These are phyloP conservation scores for Aciculoconidium aculeatum DNA, from an alignment of 805 yeast genomes.

Conservation along the genomic window DNA sequence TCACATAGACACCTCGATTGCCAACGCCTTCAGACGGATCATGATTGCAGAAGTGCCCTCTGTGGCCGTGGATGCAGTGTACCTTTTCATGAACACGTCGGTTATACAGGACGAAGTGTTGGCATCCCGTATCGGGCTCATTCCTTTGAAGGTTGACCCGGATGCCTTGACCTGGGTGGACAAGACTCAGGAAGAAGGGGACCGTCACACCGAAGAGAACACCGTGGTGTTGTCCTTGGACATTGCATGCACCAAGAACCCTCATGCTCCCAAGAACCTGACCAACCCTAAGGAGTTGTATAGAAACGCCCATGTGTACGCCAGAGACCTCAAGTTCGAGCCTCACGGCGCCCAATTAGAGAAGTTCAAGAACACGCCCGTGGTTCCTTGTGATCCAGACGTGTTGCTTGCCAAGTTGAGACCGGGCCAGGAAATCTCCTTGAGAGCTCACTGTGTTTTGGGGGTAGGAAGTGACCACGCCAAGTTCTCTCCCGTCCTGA, in stretches of 20 bases:
- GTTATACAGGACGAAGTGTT: constrained; percentile 96
- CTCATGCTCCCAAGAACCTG: constrained; percentile 70
- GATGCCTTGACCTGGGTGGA: constrained; percentile 85
- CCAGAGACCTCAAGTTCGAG: constrained; percentile 81
- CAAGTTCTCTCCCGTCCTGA: constrained; percentile 93
- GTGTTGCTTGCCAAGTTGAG: constrained; percentile 86
- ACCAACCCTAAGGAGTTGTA: constrained; percentile 81
- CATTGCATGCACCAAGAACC: constrained; percentile 78
- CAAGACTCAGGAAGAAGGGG: constrained; percentile 51
- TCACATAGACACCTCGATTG: constrained; percentile 84
- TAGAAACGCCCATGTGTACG: constrained; percentile 81
- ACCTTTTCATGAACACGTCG: constrained; percentile 88
- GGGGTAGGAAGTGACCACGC: constrained; percentile 97
- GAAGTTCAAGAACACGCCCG: constrained; percentile 59
- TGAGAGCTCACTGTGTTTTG: constrained; percentile 83
- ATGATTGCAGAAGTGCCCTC: constrained; percentile 97
- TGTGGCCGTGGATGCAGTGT: constrained; percentile 90
- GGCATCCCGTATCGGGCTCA: constrained; percentile 89
- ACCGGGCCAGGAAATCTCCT: constrained; percentile 93
- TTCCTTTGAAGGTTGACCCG: constrained; percentile 89
- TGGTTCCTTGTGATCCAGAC: constrained; percentile 79
- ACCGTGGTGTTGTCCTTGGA: constrained; percentile 80
- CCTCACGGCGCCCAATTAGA: constrained; percentile 87
- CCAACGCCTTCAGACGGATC: constrained; percentile 94
- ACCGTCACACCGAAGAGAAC: constrained; percentile 76